Evolutionary conservation across 441 rosid species (phyloP).

Genomic region (Gossypium lobatum): DNA sequence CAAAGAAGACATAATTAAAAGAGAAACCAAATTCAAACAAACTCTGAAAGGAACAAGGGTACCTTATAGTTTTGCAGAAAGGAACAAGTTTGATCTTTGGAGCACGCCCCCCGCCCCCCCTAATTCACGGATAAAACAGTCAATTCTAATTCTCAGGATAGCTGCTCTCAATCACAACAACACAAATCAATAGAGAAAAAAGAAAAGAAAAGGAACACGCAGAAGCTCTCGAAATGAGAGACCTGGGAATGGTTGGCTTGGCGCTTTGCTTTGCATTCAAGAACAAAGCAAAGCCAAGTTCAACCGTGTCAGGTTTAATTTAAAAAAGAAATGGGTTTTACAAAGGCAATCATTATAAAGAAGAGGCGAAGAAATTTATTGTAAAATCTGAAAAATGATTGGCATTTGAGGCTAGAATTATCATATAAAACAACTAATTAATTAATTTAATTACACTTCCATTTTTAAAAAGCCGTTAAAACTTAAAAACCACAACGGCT

Average conservation of each 20-base stretch:
- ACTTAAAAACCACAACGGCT: conserved; percentile 21
- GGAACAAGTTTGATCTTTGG: not conserved
- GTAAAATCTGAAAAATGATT: not conserved
- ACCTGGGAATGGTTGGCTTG: not conserved
- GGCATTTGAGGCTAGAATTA: not conserved
- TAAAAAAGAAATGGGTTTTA: not conserved
- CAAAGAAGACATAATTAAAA: not conserved
- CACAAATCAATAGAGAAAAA: not conserved
- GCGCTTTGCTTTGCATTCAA: not conserved
- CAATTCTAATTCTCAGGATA: not conserved
- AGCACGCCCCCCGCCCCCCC: not conserved
- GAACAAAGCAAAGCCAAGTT: conserved; percentile 1
- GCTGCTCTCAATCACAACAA: not conserved
- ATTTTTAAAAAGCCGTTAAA: conserved; percentile 23
- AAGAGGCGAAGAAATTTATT: not conserved
- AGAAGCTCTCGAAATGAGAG: not conserved
- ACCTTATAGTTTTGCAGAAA: conserved; percentile 11
- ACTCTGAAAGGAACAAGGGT: not conserved
- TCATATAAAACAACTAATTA: not conserved
- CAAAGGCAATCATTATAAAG: not conserved
- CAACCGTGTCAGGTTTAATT: not conserved
- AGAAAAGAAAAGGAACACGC: not conserved
- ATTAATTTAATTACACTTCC: not conserved
- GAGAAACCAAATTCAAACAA: not conserved
- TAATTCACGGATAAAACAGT: not conserved